Evolutionary conservation across 75 land plant species (phyloP).

Genomic region (Pinus tabuliformis): DNA sequence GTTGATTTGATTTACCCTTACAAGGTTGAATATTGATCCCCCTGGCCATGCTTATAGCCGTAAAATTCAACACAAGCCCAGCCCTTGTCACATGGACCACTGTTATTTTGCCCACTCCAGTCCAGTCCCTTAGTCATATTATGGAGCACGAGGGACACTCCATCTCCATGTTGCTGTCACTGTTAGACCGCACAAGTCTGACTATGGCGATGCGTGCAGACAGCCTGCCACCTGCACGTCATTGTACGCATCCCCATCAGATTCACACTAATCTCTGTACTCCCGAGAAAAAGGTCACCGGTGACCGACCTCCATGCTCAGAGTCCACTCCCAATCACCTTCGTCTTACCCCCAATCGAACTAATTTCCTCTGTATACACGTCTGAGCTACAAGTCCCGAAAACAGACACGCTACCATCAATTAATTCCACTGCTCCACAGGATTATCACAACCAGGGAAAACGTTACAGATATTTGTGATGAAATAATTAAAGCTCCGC

Average conservation of each 20-base stretch:
- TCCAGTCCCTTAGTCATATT: too few species aligned
- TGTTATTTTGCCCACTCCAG: too few species aligned
- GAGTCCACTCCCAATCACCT: neutral
- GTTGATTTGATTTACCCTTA: too few species aligned
- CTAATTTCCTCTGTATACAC: too few species aligned
- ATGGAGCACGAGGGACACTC: neutral
- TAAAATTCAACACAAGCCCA: too few species aligned
- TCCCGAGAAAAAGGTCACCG: neutral
- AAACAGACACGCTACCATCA: neutral
- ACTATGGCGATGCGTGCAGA: conserved; percentile 8
- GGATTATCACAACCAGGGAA: neutral
- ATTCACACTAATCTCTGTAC: neutral
- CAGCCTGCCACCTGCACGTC: neutral
- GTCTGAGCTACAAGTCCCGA: neutral
- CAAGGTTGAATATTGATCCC: too few species aligned
- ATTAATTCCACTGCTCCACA: neutral
- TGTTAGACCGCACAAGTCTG: neutral
- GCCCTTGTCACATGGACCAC: too few species aligned
- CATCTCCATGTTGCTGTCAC: conserved; percentile 1
- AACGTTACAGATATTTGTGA: neutral
- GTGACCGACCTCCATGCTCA: neutral
- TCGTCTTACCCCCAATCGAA: neutral
- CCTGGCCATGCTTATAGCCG: too few species aligned
- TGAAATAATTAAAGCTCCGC: neutral
- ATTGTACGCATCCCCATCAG: neutral